Base-by-base conservation (phyloP, 1,139 yeast species). In the Candida sp. region DNA sequence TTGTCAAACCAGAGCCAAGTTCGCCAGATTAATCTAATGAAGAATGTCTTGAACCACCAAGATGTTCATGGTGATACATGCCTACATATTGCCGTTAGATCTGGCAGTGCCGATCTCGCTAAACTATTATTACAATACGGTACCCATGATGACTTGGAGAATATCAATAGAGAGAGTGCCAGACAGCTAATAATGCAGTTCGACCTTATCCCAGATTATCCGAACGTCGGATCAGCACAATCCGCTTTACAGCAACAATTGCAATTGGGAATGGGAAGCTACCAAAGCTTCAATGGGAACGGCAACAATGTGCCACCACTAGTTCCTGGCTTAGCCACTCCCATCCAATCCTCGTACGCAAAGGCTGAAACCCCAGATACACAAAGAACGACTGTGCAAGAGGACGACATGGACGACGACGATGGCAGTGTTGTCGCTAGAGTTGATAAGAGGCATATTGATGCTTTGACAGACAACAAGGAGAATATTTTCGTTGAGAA, bases 31-130 rank as follows among this genome's bases (percentile, higher is more conserved):
- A 79, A 85, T 51, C 68, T 88, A 54, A 67, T 87, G 54, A 79
- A 77, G 50, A 84, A 85, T 60, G 85, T 88, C 35, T 66, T 88
- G 40, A 86, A 86, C 59, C 91, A 85, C 63, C 87, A 82, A 58
- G 94, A 88, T 66, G 78, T 77, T 11, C 76, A 81, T 54, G 92
- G 93, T 5, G 86, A 86, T 56, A 85, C 92, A 0, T 85, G 89
- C 33, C 67, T 86, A 48, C 90, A 86, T 59, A 68, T 88, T 46
- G 89, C 92, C 5, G 73, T 82, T 3, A 77, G 77, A 54, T 66
- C 78, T 7, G 73, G 72, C 43, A 71, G 77, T 52, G 51, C 67
- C 3, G 72, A 68, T 42, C 63, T 84, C 38, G 75, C 75, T 4
- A 71, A 72, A 47, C 57, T 67, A 7, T 68, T 82, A 44, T 62